These are phyloP conservation scores for Rubus parviflorus DNA, from an alignment of 306 rosid species.

Conservation along the genomic window DNA sequence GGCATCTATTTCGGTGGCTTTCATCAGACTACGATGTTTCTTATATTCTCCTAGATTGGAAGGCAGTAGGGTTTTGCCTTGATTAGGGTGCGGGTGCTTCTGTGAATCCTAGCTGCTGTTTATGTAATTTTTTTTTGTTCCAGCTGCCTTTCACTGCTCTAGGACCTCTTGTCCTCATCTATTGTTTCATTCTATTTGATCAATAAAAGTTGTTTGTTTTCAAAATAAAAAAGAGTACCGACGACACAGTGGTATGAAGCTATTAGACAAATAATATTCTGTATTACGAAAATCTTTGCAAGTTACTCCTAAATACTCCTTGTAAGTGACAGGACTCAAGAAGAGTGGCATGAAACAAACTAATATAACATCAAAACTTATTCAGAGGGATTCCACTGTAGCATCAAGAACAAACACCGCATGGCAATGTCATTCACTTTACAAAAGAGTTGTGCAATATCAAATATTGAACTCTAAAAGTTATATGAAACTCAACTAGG, in stretches of 20 bases:
- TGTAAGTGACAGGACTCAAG: not conserved
- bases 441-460: not conserved
- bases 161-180: not conserved
- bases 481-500: not conserved
- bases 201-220: not conserved
- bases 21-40: not conserved
- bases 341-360: not conserved
- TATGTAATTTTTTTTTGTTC: not conserved
- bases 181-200: not conserved
- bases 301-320: not conserved
- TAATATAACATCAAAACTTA: not conserved
- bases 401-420: too few species aligned
- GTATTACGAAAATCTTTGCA: not conserved
- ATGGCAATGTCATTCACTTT: not conserved
- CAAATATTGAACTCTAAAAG: not conserved
- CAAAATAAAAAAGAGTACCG: not conserved
- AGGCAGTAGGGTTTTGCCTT: not conserved
- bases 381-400: not conserved
- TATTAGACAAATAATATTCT: not conserved
- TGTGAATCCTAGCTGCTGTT: not conserved
- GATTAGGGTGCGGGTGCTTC: not conserved
- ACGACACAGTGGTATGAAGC: not conserved
- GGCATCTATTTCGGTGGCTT: not conserved
- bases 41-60: not conserved
- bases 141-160: not conserved